A percentile compares a stretch with the other conserved stretches of the same genome.
Evolutionary conservation across 768 basidiomycete genomes (phyloP).

Genomic region (Cyathus striatus): DNA sequence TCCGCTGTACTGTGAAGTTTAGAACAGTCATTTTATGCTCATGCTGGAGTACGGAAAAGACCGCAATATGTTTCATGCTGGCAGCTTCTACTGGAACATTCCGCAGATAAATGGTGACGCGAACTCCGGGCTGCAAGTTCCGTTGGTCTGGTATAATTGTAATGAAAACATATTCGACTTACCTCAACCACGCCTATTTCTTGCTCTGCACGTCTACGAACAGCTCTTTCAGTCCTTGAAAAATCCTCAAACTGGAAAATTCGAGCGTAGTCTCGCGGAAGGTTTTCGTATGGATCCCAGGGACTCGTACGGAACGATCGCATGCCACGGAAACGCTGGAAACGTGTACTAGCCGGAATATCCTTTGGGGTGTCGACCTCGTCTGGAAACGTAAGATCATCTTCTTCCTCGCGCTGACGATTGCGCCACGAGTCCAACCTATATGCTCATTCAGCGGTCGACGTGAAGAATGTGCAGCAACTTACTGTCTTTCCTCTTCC

Average conservation of each 20-base stretch:
- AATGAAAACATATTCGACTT: conserved; percentile 11
- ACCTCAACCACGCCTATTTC: conserved; percentile 66
- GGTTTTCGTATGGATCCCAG: conserved; percentile 96
- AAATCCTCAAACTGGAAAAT: conserved; percentile 98
- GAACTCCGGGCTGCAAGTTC: conserved; percentile 61
- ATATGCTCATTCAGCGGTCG: background rate
- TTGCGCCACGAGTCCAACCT: conserved; percentile 69
- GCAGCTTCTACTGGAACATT: conserved; percentile 66
- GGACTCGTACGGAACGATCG: conserved; percentile 91
- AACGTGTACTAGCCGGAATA: conserved; percentile 70
- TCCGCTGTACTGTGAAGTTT: conserved; percentile 90
- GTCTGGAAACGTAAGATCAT: conserved; percentile 89
- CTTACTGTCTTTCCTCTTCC: conserved; percentile 85
- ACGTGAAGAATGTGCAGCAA: conserved; percentile 2
- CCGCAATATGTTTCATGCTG: conserved; percentile 44
- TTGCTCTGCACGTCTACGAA: conserved; percentile 60
- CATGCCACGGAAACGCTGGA: conserved; percentile 89
- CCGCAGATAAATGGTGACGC: conserved; percentile 74
- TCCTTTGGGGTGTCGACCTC: conserved; percentile 94
- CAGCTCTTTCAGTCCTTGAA: conserved; percentile 73
- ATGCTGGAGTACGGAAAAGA: conserved; percentile 86
- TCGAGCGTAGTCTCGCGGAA: conserved; percentile 88
- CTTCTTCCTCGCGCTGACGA: conserved; percentile 70
- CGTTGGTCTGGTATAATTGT: background rate
- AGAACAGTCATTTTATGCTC: conserved; percentile 94